These are phyloP conservation scores for Kwoniella mangroviensis DNA, from an alignment of 768 basidiomycete species.

Conservation along the genomic window DNA sequence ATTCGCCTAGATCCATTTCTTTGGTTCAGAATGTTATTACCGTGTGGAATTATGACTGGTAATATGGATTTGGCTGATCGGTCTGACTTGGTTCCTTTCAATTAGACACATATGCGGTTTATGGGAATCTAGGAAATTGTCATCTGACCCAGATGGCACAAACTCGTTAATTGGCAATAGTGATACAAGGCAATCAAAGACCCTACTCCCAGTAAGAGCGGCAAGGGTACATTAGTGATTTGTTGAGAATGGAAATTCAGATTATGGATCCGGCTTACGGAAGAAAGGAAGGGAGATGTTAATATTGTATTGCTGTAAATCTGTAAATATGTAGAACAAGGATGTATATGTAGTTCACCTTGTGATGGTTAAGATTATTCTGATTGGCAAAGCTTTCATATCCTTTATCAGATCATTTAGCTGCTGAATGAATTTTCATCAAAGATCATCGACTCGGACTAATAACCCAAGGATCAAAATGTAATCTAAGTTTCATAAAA, in stretches of 20 bases:
- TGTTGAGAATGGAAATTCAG: neutral
- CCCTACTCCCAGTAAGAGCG: neutral
- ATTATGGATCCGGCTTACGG: neutral
- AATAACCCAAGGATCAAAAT: too few species aligned
- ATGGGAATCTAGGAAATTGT: constrained; percentile 37
- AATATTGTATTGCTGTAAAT: neutral
- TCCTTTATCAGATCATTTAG: too few species aligned
- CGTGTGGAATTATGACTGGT: too few species aligned
- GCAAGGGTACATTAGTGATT: constrained; percentile 3
- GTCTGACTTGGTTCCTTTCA: neutral
- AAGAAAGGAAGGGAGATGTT: neutral
- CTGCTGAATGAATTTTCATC: too few species aligned
- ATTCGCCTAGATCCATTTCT: neutral
- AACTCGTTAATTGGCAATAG: neutral
- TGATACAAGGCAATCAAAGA: neutral
- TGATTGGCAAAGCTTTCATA: too few species aligned
- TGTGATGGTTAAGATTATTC: too few species aligned
- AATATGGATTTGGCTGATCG: neutral
- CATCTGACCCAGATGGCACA: constrained; percentile 9
- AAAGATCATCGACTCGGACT: too few species aligned
- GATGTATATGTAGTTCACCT: too few species aligned
- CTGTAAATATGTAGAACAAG: too few species aligned
- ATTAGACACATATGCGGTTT: constrained; percentile 43
- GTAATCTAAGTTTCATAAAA: too few species aligned
- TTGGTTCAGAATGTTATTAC: too few species aligned